These are phyloP conservation scores for Acorus gramineus DNA, from an alignment of 106 monocot species.

Conservation along the genomic window DNA sequence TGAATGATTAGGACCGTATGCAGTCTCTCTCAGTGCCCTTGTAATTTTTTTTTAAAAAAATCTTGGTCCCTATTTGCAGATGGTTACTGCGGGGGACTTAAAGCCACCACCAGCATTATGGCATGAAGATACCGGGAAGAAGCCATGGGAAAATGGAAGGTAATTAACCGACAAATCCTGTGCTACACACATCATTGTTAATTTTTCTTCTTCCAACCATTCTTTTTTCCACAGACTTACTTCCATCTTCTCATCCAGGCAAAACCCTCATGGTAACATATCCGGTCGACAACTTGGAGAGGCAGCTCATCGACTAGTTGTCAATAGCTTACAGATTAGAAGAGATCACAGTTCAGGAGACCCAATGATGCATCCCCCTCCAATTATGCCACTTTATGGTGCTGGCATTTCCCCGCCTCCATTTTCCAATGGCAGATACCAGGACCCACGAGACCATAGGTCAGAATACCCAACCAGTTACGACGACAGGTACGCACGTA, in stretches of 20 bases:
- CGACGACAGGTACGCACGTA: conserved; percentile 1
- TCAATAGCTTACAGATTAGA: conserved; percentile 52
- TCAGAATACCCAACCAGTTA: conserved; percentile 18
- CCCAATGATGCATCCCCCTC: conserved; percentile 16
- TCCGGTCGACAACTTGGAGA: conserved; percentile 78
- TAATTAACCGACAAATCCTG: not conserved
- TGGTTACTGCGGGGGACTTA: conserved; percentile 54
- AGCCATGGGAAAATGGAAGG: conserved; percentile 47
- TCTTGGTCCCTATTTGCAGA: conserved; percentile 23
- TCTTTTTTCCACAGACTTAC: not conserved
- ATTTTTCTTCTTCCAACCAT: not conserved
- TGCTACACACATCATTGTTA: not conserved
- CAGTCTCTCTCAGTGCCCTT: too few relatives aligned
- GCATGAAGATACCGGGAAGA: conserved; percentile 92
- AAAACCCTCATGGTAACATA: conserved; percentile 49
- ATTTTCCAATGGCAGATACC: conserved; percentile 29
- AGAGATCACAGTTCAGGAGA: conserved; percentile 1
- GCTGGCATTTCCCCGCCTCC: not conserved
- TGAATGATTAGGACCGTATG: too few relatives aligned
- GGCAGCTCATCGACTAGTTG: conserved; percentile 81
- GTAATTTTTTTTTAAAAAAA: too few relatives aligned
- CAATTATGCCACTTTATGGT: conserved; percentile 9
- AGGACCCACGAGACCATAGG: conserved; percentile 8
- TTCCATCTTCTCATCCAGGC: conserved; percentile 29
- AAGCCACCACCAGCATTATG: conserved; percentile 89